Conservation (phyloP, 148 eudicot genomes). For the Rhododendron ferrugineum region DNA sequence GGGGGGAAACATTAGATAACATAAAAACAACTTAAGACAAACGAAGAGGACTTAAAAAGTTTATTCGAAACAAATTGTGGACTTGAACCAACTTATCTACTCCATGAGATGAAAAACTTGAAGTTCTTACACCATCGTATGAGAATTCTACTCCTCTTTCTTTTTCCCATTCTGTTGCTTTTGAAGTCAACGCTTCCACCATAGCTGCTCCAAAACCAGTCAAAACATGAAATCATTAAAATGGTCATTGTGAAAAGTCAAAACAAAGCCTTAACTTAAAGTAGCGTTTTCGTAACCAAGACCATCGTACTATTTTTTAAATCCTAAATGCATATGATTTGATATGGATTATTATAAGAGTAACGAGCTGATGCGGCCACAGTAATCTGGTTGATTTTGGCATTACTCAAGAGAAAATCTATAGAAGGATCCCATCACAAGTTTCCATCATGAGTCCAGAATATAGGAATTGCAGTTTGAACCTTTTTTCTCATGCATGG, state of each 20-base stretch:
- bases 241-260: not conserved
- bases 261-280: not conserved
- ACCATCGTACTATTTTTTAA: not conserved
- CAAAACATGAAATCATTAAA: conserved; percentile 6
- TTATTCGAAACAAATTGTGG: not conserved
- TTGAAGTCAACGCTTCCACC: conserved; percentile 59
- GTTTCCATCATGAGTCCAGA: not conserved
- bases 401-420: not conserved
- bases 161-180: conserved; percentile 56
- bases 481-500: not conserved
- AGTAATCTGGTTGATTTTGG: not conserved
- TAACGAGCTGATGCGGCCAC: not conserved
- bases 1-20: not conserved
- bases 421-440: not conserved
- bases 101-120: not conserved
- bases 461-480: not conserved
- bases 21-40: not conserved
- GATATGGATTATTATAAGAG: not conserved
- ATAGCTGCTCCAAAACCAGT: conserved; percentile 39
- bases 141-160: conserved; percentile 53
- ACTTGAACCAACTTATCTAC: not conserved
- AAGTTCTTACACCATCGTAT: conserved; percentile 67
- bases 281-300: not conserved
- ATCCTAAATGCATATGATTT: not conserved
- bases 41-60: not conserved